Evolutionary conservation across 768 basidiomycete species (phyloP).

Genomic region (Lepiota venenata): DNA sequence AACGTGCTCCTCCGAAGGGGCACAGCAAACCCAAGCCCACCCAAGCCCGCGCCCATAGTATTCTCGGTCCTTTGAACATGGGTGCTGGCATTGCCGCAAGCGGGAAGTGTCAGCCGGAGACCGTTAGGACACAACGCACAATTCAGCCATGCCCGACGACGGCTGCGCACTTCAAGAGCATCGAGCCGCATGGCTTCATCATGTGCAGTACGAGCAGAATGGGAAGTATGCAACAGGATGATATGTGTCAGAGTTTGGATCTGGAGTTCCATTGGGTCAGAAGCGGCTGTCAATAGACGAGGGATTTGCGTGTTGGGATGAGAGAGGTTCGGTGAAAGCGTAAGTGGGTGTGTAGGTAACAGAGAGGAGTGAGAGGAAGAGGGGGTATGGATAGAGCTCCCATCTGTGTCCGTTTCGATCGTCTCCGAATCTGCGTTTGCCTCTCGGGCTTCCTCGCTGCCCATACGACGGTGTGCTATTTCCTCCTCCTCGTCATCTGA

Average conservation of each 20-base stretch:
- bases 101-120: not conserved
- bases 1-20: conserved; percentile 7
- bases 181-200: conserved; percentile 37
- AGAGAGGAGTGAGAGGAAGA: conserved; percentile 26
- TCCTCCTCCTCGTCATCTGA: conserved; percentile 40
- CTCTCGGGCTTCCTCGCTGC: conserved; percentile 5
- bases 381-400: conserved; percentile 47
- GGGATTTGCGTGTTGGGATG: conserved; percentile 9
- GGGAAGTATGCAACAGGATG: conserved; percentile 37
- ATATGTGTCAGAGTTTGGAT: conserved; percentile 35
- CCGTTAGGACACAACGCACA: conserved; percentile 30
- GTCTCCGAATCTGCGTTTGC: conserved; percentile 14
- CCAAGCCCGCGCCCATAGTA: conserved; percentile 7
- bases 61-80: not conserved
- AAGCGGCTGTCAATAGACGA: conserved; percentile 28
- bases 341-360: not conserved
- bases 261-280: conserved; percentile 26
- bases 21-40: conserved; percentile 7
- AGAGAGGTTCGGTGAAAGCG: not conserved
- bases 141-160: conserved; percentile 67
- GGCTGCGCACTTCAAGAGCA: conserved; percentile 53
- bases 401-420: conserved; percentile 40
- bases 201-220: conserved; percentile 34
- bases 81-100: not conserved
- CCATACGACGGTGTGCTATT: conserved; percentile 6